Conservation (phyloP, 441 rosid genomes). For the Gossypium lobatum region DNA sequence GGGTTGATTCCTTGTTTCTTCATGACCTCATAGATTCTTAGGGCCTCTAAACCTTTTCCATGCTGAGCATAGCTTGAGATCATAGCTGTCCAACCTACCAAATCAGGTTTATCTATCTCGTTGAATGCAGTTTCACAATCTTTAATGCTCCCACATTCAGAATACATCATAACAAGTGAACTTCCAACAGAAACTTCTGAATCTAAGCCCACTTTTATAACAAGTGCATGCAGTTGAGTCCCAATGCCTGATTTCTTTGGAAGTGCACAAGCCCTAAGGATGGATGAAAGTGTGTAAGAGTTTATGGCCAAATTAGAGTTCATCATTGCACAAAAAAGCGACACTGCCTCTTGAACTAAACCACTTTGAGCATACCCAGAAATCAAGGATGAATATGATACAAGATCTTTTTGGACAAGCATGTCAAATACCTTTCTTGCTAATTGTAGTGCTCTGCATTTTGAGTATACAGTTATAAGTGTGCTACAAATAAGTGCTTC, state of each 20-base stretch:
- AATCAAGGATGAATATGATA: constrained; percentile 52
- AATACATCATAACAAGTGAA: constrained; percentile 63
- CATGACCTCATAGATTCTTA: constrained; percentile 49
- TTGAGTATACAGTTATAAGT: constrained; percentile 48
- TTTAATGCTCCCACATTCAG: constrained; percentile 63
- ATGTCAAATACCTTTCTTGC: constrained; percentile 59
- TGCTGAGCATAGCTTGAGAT: constrained; percentile 68
- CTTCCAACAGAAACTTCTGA: constrained; percentile 65
- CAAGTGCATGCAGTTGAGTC: constrained; percentile 53
- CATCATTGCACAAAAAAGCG: constrained; percentile 42
- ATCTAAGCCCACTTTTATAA: constrained; percentile 48
- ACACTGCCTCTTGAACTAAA: constrained; percentile 43
- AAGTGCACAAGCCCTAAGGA: constrained; percentile 45
- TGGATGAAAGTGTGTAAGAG: constrained; percentile 52
- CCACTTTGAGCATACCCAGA: constrained; percentile 62
- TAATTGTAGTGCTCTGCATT: constrained; percentile 38
- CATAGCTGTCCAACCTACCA: constrained; percentile 68
- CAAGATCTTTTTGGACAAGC: constrained; percentile 49
- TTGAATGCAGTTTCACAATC: constrained; percentile 52
- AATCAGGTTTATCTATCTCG: constrained; percentile 55
- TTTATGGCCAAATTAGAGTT: constrained; percentile 35
- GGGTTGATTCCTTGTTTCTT: constrained; percentile 44
- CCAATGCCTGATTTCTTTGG: constrained; percentile 41
- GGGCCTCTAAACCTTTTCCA: constrained; percentile 66
- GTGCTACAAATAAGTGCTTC: constrained; percentile 42